Evolutionary conservation across 495 filamentous ascomycete species (phyloP).

Genomic region (Saxispiralis lemnorum): DNA sequence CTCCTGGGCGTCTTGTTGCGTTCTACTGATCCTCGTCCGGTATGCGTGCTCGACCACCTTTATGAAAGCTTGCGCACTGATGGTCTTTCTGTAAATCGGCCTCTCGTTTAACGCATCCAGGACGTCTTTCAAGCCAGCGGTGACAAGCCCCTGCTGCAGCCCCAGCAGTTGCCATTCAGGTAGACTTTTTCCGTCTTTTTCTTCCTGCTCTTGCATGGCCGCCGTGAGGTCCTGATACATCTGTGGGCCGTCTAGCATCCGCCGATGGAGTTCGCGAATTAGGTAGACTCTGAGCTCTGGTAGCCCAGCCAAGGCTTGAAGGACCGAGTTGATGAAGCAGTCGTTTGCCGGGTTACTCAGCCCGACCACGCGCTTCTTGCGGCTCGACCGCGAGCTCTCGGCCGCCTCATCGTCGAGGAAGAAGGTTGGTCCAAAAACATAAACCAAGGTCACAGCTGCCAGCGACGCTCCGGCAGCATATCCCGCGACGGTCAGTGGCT

Average conservation of each 20-base stretch:
- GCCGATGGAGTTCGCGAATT: slow-evolving; percentile 71
- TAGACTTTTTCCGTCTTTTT: slow-evolving; percentile 15
- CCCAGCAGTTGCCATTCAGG: slow-evolving; percentile 47
- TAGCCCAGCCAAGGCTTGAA: slow-evolving; percentile 90
- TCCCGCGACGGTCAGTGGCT: slow-evolving; percentile 64
- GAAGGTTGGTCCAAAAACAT: slow-evolving; percentile 90
- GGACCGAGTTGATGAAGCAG: slow-evolving; percentile 96
- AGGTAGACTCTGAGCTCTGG: slow-evolving; percentile 78
- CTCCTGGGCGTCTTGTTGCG: slow-evolving; percentile 98
- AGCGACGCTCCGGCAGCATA: slow-evolving; percentile 94
- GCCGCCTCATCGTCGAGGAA: slow-evolving; percentile 67
- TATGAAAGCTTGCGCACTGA: slow-evolving; percentile 69
- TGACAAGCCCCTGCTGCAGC: slow-evolving; percentile 62
- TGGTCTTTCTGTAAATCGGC: slow-evolving; percentile 84
- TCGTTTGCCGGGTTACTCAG: slow-evolving; percentile 87
- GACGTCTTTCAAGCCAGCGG: slow-evolving; percentile 78
- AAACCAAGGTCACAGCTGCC: slow-evolving; percentile 86
- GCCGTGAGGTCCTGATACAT: slow-evolving; percentile 37
- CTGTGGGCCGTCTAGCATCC: slow-evolving; percentile 53
- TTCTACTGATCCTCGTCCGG: slow-evolving; percentile 69
- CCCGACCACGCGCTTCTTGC: slow-evolving; percentile 80
- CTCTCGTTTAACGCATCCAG: slow-evolving; percentile 86
- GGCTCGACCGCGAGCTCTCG: slow-evolving; percentile 36
- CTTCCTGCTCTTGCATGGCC: slow-evolving; percentile 30
- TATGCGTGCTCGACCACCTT: slow-evolving; percentile 68